Conservation (phyloP, 805 yeast species). For the Wickerhamiella galacta region DNA sequence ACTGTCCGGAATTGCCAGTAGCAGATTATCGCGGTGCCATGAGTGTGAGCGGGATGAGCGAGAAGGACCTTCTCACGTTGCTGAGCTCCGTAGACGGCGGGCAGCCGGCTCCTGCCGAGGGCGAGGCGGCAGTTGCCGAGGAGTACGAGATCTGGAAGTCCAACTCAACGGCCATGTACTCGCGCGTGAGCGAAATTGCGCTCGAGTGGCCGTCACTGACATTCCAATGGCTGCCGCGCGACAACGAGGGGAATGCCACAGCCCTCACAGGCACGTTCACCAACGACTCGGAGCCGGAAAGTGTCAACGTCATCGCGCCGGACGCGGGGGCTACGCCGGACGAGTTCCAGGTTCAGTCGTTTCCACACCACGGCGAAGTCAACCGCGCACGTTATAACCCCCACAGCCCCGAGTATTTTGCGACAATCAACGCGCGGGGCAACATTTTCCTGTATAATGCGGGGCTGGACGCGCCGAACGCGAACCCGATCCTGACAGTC, state of each 20-base stretch:
- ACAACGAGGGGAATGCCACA: constrained; percentile 1
- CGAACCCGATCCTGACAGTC: neutral
- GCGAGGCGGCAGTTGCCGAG: constrained; percentile 8
- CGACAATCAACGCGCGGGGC: constrained; percentile 9
- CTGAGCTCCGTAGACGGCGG: no score
- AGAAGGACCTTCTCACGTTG: no score
- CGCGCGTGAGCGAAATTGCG: constrained; percentile 51
- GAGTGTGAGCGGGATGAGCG: no score
- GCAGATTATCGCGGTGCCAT: no score
- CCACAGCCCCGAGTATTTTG: constrained; percentile 5
- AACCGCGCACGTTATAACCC: constrained; percentile 10
- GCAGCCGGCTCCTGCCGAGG: no score
- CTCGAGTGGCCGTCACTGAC: constrained; percentile 57
- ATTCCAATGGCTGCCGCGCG: constrained; percentile 47
- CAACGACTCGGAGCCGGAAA: neutral
- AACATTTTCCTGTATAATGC: constrained; percentile 5
- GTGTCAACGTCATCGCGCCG: neutral
- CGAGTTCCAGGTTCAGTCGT: neutral
- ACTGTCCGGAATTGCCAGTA: no score
- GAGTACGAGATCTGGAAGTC: constrained; percentile 55
- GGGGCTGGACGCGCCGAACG: neutral
- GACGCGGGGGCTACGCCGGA: neutral
- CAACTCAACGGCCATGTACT: constrained; percentile 63
- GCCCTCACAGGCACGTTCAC: neutral
- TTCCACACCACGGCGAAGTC: constrained; percentile 2